phyloP scores from a whole-genome alignment of 1,284 basidiomycete genomes.

The Tilletia walkeri region DNA sequence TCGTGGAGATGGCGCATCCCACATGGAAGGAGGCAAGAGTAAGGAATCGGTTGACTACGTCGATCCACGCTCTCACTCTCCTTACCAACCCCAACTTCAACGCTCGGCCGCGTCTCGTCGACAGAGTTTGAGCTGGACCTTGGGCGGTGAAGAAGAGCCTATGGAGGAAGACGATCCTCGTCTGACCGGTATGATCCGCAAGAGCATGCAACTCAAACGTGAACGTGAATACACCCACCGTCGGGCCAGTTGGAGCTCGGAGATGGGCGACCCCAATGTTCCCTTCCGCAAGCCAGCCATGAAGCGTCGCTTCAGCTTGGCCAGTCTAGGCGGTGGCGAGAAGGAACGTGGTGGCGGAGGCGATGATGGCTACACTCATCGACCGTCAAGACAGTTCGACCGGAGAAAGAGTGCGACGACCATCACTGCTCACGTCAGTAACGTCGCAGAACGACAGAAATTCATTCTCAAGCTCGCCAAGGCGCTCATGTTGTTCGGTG shows the following conservation, averaged over 20 bases:
- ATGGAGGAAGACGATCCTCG: slow-evolving; percentile 28
- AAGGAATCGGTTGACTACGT: slow-evolving; percentile 1
- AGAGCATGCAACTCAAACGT: slow-evolving; percentile 27
- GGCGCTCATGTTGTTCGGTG: slow-evolving; percentile 75
- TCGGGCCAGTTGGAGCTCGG: slow-evolving; percentile 25
- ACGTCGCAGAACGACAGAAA: slow-evolving; percentile 58
- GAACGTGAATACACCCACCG: slow-evolving; percentile 20
- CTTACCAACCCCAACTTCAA: not conserved
- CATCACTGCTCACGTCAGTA: slow-evolving; percentile 44
- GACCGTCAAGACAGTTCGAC: slow-evolving; percentile 20
- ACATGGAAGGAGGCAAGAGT: slow-evolving; percentile 1
- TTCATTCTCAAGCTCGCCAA: slow-evolving; percentile 78
- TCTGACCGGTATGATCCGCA: slow-evolving; percentile 24
- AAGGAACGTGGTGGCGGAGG: not conserved
- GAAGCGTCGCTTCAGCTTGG: slow-evolving; percentile 20
- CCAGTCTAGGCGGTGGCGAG: slow-evolving; percentile 3
- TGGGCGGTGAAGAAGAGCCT: slow-evolving; percentile 24
- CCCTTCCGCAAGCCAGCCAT: slow-evolving; percentile 17
- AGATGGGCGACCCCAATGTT: slow-evolving; percentile 24
- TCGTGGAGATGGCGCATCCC: slow-evolving; percentile 8
- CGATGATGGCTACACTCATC: slow-evolving; percentile 21
- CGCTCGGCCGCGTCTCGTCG: not conserved
- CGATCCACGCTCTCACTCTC: slow-evolving; percentile 9
- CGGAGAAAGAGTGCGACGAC: slow-evolving; percentile 23
- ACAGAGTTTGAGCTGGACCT: slow-evolving; percentile 19